These are phyloP conservation scores for Trypanosoma avium DNA, from an alignment of 208 protist species.

Conservation along the genomic window DNA sequence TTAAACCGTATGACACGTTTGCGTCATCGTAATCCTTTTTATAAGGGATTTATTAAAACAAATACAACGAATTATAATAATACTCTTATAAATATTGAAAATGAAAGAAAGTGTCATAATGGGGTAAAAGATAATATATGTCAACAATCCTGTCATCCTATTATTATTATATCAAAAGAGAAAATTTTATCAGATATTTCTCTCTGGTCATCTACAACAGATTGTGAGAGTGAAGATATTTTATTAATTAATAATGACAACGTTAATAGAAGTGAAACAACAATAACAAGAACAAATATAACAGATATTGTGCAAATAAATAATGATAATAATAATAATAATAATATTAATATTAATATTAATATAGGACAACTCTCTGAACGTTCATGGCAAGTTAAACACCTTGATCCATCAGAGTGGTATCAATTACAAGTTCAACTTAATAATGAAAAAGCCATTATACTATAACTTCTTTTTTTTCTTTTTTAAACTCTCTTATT, in stretches of 20 bases:
- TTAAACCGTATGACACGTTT: conserved; percentile 15
- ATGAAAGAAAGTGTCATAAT: background rate
- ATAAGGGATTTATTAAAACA: background rate
- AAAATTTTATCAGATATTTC: background rate
- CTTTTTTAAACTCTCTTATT: conserved; percentile 1
- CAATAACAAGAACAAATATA: background rate
- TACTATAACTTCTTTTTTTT: background rate
- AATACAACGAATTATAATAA: background rate
- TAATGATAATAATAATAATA: too few species aligned
- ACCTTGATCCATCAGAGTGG: conserved; percentile 16
- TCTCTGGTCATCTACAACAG: background rate
- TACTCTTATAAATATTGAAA: background rate
- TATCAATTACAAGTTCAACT: conserved; percentile 7
- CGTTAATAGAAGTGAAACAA: background rate
- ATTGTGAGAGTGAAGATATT: conserved; percentile 5
- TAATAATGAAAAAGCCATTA: background rate
- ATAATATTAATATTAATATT: too few species aligned
- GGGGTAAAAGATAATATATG: background rate
- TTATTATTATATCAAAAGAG: background rate
- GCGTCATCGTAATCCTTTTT: conserved; percentile 8
- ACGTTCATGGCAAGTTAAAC: conserved; percentile 8
- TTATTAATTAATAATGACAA: background rate
- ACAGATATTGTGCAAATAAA: too few species aligned
- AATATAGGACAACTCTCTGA: background rate
- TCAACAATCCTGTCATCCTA: background rate